Base-by-base conservation (phyloP, 768 basidiomycete genomes). In the Lactarius quietus region DNA sequence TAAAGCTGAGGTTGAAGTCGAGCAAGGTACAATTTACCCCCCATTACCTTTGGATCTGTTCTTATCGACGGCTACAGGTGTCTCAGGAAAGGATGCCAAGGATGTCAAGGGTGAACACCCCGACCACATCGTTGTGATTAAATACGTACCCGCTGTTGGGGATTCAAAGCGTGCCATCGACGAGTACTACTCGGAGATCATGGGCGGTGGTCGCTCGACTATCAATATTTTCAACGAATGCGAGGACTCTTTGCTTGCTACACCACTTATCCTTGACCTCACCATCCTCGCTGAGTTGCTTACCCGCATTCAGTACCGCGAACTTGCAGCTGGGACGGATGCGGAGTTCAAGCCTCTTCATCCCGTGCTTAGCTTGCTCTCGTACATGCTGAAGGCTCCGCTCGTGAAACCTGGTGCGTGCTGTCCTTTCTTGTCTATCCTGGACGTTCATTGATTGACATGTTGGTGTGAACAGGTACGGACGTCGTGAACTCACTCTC, bases 81-180 rank as follows among this genome's bases (percentile, higher is more conserved):
- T 80, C 7, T 75, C 80, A 68, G 84, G 82, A 52, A 74, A 76
- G 76, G 78, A 64, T 69, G 76, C 56, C 70, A 87, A 78, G 70
- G 79, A 78, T 10, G 77, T 83, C 71, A 94, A 95, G 78, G 95
- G 95, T 72, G 96, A 99, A 78, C 95, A 98, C 77, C 96, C 96
- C 33, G 95, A 98, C 77, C 96, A 99, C 74, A 84, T 95, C 72
- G 89, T 98, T 61, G 94, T 96, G 62, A 96, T 96, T 85, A 96
- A 96, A 82, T 96, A 96, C 70, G 89, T 98, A 3, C 94, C 93
- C 26, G 92, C 95, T 29, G 95, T 96, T 35, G 95, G 96, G 43
- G 97, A 98, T 80, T 93, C 92, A 63, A 98, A 98, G 86, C 85
- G 93, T 63, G 97, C 95, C n/a, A 94, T 98, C 82, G 97, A 98